These are phyloP conservation scores for Asterochloris erici DNA, from an alignment of 139 green algal species.

Conservation along the genomic window DNA sequence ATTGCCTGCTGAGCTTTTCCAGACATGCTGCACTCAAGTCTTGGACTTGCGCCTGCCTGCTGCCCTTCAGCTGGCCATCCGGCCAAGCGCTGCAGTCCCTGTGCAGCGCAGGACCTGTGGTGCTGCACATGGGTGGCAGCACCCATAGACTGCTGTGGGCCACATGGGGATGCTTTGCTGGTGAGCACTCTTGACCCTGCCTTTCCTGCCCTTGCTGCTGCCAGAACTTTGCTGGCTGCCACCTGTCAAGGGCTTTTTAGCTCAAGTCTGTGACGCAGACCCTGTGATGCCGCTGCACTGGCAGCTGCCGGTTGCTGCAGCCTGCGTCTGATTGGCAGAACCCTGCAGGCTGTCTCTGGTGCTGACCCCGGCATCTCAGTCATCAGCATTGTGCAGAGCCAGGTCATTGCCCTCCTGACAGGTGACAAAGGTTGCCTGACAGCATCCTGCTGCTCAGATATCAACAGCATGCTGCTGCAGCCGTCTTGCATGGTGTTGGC, in stretches of 20 bases:
- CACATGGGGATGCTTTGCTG: conserved; percentile 54
- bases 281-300: neutral
- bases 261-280: neutral
- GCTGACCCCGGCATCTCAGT: conserved; percentile 49
- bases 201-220: neutral
- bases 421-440: conserved; percentile 5
- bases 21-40: neutral
- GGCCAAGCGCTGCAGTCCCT: neutral
- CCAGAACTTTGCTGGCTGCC: neutral
- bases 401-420: conserved; percentile 43
- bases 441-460: neutral
- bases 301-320: neutral
- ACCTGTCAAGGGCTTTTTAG: no score
- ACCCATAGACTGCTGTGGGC: conserved; percentile 22
- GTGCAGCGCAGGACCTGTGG: conserved; percentile 36
- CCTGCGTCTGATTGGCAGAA: neutral
- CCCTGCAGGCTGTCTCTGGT: conserved; percentile 55
- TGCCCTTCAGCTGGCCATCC: neutral
- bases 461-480: neutral
- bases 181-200: conserved; percentile 10
- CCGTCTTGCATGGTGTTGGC: no score
- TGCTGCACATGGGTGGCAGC: conserved; percentile 42
- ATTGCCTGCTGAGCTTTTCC: neutral
- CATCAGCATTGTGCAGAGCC: conserved; percentile 58
- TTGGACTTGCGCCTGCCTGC: neutral